Evolutionary conservation across 257 asterid species (phyloP).

Genomic region (Echites panduratus): DNA sequence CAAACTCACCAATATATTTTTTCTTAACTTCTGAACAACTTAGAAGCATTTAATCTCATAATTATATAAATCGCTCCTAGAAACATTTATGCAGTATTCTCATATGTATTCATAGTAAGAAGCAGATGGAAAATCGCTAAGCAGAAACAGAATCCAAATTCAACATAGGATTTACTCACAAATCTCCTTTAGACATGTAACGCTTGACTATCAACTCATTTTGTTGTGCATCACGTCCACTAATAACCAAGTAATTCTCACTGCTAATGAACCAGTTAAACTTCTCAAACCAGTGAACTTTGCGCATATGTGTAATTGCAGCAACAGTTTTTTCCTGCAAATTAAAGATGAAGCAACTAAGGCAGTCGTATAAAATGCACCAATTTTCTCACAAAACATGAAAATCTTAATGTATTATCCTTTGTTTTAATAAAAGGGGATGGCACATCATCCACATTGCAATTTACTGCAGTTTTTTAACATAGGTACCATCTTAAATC

Average conservation of each 20-base stretch:
- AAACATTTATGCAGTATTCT: background rate
- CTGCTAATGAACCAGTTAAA: conserved; percentile 99
- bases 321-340: conserved; percentile 93
- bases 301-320: conserved; percentile 90
- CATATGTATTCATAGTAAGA: background rate
- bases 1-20: too few relatives aligned
- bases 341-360: conserved; percentile 7
- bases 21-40: too few relatives aligned
- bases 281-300: conserved; percentile 99
- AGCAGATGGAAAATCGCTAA: background rate
- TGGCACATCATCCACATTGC: background rate
- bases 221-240: conserved; percentile 98
- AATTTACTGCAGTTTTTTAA: background rate
- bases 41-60: too few relatives aligned
- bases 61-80: too few relatives aligned
- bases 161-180: conserved; percentile 53
- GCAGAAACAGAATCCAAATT: background rate
- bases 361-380: conserved; percentile 12
- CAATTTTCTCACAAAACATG: background rate
- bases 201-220: conserved; percentile 99
- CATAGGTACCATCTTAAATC: background rate
- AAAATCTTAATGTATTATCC: background rate
- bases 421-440: background rate
- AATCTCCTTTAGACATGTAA: conserved; percentile 95
- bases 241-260: conserved; percentile 88